Evolutionary conservation across 1,139 yeast species (phyloP), one percentile per base, ranked within the genome.

Genomic region (Hanseniaspora uvarum): DNA sequence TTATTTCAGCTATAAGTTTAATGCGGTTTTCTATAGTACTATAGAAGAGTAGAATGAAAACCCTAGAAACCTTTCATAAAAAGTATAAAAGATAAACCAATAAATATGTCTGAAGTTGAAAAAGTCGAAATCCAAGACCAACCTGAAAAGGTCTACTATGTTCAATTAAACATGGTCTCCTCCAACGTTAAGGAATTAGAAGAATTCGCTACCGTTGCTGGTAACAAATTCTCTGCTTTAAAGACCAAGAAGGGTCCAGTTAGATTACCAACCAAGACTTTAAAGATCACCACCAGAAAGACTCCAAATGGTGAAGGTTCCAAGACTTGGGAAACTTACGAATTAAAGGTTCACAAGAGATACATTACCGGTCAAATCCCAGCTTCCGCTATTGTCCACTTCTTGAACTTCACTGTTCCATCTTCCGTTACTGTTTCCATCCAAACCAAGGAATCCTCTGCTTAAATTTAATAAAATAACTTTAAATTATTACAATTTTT

Each of bases 241-340:
- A 36, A 38, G 40, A 41, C 46, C 48, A 86, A 83, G 81, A 86
- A 87, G 81, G 99, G 99, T 71, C 98, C 98, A 68, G 96, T 94
- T 72, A 87, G 98, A 85, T 78, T 94, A 80, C 99, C 99, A 79
- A 94, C 98, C 78, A 94, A 89, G 85, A 94, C 86, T 68, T 86
- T 94, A 73, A 88, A 86, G 78, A 82, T 94, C 79, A 82, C 95
- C 79, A 92, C 99, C 86, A 89, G 99, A 86, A 94, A 94, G 88
- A 84, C 98, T 72, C 99, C 99, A 71, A 94, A 94, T 77, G 99
- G 99, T 89, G 97, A 94, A 81, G 99, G 99, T 89, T 92, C 98
- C 70, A 92, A 94, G 89, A 94, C 99, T 70, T 94, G 96, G 96
- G 99, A 94, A 75, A 79, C 94, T 70, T 94, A 83, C 76, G 98